These are phyloP conservation scores for Alternaria triticina DNA, from an alignment of 2,329 filamentous ascomycete genomes.

Conservation along the genomic window DNA sequence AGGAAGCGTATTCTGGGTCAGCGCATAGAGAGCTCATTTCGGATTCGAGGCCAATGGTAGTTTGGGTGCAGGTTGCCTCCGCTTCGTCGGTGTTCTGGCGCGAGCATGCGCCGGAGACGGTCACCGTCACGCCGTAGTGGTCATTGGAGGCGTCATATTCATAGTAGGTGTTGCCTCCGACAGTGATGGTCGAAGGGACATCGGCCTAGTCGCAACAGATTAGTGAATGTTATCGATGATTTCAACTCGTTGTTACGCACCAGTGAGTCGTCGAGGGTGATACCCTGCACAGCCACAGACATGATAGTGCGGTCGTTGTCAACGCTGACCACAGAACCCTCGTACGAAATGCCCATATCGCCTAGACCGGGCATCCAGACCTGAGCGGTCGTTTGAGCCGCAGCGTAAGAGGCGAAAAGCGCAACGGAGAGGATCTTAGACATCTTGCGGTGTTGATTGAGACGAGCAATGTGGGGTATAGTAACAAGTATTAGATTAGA, in stretches of 20 bases:
- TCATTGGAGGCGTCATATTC: constrained; percentile 16
- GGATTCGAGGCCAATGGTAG: constrained; percentile 11
- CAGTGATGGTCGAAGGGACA: constrained; percentile 10
- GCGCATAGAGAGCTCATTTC: constrained; percentile 16
- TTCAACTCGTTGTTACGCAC: neutral
- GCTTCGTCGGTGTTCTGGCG: constrained; percentile 14
- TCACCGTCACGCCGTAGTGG: constrained; percentile 6
- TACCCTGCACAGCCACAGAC: constrained; percentile 13
- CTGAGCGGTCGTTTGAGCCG: constrained; percentile 38
- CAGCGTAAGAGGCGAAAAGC: constrained; percentile 26
- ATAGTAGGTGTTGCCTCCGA: constrained; percentile 27
- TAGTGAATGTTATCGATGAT: neutral
- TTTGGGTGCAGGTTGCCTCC: constrained; percentile 21
- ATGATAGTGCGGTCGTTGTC: constrained; percentile 30
- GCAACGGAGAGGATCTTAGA: constrained; percentile 27
- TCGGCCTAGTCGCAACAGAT: neutral
- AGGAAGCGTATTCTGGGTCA: neutral
- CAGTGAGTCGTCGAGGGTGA: neutral
- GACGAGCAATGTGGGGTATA: neutral
- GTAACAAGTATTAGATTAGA: neutral
- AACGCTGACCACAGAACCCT: constrained; percentile 30
- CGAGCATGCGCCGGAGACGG: constrained; percentile 21
- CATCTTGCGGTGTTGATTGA: constrained; percentile 20
- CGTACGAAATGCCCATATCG: constrained; percentile 16
- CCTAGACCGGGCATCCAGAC: constrained; percentile 32